Evolutionary conservation across 2,329 filamentous ascomycete species (phyloP), one percentile per base, ranked within the genome.

Genomic region (Teratosphaeria zuluensis): DNA sequence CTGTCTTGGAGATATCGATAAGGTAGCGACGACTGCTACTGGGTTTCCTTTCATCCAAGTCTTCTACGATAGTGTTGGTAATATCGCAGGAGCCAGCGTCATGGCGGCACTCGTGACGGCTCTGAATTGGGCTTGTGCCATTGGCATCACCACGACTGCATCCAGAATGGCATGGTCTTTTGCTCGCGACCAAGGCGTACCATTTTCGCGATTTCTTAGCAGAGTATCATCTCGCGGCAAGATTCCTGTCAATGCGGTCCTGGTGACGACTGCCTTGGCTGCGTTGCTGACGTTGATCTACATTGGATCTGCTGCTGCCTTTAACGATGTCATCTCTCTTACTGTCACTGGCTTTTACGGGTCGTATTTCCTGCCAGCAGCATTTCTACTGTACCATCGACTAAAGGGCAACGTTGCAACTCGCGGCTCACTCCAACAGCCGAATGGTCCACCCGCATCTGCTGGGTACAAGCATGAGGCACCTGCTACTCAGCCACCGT

Each of bases 191-290:
- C 66, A 70, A 30, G 75, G 74, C 1, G 59, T 75, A 24, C 75
- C 75, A 0, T 77, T 72, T 58, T 68, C 70, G 14, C 56, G 66
- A 1, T 73, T 71, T 35, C 73, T 80, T 14, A 70, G 61, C 52
- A 59, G 61, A 46, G 69, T 73, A n/a, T 62, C 63, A 52, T 53
- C 62, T 2, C 61, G 65, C 28, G 67, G 67, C 3, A 63, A 63
- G 53, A 63, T 73, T 3, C 71, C 71, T 0, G 65, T 70, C 51
- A 61, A 62, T 11, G 69, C 69, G 2, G 67, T 69, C 9, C 33
- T 71, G 9, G 78, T 78, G 1, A 79, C 81, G 59, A 76, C 85
- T 0, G 81, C 80, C 1, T 80, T 84, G 0, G 81, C 82, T 4
- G 68, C 67, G 6, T 63, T 73, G 6, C 65, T 77, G n/a, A 70